Evolutionary conservation across 1,139 yeast genomes (phyloP).

Genomic region (Kurtzmaniella quercitrusa): DNA sequence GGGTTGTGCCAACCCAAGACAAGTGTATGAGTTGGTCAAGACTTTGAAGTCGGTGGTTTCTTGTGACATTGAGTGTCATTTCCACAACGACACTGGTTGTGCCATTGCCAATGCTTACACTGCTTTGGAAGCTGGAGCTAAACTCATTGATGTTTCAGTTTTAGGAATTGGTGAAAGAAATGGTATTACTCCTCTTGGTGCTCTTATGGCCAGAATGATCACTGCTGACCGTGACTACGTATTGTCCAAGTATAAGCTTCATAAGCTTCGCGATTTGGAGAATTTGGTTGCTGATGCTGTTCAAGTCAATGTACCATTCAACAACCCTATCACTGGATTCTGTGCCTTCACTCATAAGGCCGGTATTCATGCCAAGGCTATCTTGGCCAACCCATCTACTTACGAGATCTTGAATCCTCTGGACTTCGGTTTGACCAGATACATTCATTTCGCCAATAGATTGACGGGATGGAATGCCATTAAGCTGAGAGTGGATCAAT

Average conservation of each 20-base stretch:
- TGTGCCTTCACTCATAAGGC: conserved; percentile 99
- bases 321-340: conserved; percentile 98
- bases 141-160: conserved; percentile 89
- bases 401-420: conserved; percentile 93
- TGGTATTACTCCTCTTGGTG: conserved; percentile 97
- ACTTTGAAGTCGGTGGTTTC: conserved; percentile 90
- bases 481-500: conserved; percentile 96
- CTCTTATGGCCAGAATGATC: conserved; percentile 98
- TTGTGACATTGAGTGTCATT: conserved; percentile 97
- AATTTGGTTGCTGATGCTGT: conserved; percentile 96
- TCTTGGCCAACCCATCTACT: conserved; percentile 95
- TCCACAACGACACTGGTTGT: conserved; percentile 99
- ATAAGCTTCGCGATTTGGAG: conserved; percentile 93
- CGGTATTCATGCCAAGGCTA: conserved; percentile 98
- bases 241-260: conserved; percentile 89
- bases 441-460: conserved; percentile 96
- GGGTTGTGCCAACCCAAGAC: conserved; percentile 99
- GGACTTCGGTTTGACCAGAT: conserved; percentile 92
- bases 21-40: conserved; percentile 92
- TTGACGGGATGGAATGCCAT: conserved; percentile 99
- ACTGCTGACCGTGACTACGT: conserved; percentile 98
- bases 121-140: conserved; percentile 97
- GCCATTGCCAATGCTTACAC: conserved; percentile 98
- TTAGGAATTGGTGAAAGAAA: conserved; percentile 98
- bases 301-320: conserved; percentile 94